Base-by-base conservation (phyloP, 2,329 filamentous ascomycete genomes). In the Raffaelea arxii region DNA sequence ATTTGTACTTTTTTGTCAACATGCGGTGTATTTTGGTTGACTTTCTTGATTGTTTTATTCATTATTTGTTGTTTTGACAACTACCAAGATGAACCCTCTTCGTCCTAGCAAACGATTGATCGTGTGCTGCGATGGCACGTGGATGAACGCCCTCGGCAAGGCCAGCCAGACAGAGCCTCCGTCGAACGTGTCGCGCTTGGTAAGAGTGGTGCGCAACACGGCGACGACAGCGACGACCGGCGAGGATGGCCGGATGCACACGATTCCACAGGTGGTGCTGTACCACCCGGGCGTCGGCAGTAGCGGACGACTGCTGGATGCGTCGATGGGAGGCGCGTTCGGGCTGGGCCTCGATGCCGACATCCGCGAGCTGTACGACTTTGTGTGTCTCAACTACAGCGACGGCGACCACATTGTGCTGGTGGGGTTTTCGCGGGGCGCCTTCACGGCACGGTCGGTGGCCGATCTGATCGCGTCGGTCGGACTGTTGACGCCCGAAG, bases 401-500 rank as follows among this genome's bases (percentile, higher is more conserved):
- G 59, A 60, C 24, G 62, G 59, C 19, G 64, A 66, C 47, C 52
- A 56, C 39, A 62, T 67, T 23, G 55, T 65, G 30, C 57, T 65
- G 27, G 55, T 65, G 9, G 65, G 65, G 6, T 68, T 67, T 52
- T 66, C 64, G 2, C 54, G 65, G 3, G 65, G 65, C 4, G 64
- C 65, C 6, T 68, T 65, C 51, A 67, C 65, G 2, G 65, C 64
- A 21, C 61, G 65, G 6, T 62, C 65, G 1, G 58, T 63, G 3
- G 65, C 65, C 4, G 65, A 66, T 43, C 60, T 68, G 37, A 55
- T 67, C 27, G 60, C 56, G 2, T 57, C 58, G 1, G 49, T 71
- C 10, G 68, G 68, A 14, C 56, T 72, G 42, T 54, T 72, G 11
- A 70, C 65, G 2, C 59, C 63, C 11, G 56, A 61, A 30, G 68